Percentiles rank a stretch among this genome's conserved stretches.
Evolutionary conservation across 805 yeast species (phyloP).

Genomic region (Wickerhamiella qilinensis): DNA sequence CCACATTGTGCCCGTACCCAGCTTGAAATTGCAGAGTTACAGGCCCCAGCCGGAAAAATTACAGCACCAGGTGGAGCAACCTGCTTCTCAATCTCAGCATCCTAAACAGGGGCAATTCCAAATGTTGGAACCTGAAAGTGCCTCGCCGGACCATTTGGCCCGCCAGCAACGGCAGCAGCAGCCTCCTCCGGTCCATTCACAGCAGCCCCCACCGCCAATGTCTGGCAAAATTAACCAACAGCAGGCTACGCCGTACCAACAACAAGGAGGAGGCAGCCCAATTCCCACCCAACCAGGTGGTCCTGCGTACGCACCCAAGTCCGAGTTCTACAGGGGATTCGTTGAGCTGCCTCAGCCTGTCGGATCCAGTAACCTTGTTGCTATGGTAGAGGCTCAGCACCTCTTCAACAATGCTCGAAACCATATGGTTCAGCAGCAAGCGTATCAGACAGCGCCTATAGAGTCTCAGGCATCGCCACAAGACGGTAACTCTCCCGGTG

Average conservation of each 20-base stretch:
- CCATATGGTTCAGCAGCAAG: not conserved
- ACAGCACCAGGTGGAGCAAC: not conserved
- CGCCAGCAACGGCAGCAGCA: not conserved
- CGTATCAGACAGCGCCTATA: not conserved
- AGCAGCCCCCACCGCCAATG: too few relatives aligned
- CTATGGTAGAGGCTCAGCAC: not conserved
- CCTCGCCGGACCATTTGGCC: too few relatives aligned
- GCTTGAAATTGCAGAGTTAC: not conserved
- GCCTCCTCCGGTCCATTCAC: too few relatives aligned
- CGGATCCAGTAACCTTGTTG: not conserved
- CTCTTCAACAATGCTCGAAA: not conserved
- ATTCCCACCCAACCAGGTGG: too few relatives aligned
- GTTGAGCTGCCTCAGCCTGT: not conserved
- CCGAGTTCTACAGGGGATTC: conserved; percentile 1
- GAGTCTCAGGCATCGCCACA: not conserved
- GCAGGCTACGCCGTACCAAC: too few relatives aligned
- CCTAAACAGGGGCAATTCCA: not conserved
- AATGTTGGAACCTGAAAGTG: too few relatives aligned
- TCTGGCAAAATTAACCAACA: too few relatives aligned
- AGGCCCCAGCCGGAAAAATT: not conserved
- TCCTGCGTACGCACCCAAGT: not conserved
- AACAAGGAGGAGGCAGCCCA: too few relatives aligned
- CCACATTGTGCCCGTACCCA: not conserved
- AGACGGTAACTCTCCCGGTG: not conserved
- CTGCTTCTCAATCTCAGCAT: not conserved